Evolutionary conservation across 2,329 filamentous ascomycete genomes (phyloP).

Genomic region (Cytospora paraplurivora): DNA sequence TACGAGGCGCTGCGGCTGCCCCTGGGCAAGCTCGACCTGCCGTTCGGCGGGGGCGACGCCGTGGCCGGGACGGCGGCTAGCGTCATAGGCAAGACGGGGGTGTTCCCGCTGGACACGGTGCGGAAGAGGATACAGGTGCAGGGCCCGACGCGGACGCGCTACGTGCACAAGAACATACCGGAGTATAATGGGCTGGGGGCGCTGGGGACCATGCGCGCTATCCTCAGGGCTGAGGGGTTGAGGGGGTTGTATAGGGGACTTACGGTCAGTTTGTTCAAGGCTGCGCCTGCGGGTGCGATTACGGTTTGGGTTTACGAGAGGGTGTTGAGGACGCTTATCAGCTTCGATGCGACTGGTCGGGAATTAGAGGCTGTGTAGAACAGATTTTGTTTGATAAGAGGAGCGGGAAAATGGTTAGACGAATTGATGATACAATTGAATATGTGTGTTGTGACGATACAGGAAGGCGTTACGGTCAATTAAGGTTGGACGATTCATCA

Average conservation of each 20-base stretch:
- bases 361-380: constrained; percentile 18
- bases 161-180: constrained; percentile 86
- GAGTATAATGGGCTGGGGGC: constrained; percentile 69
- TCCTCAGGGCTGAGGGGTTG: constrained; percentile 72
- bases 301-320: constrained; percentile 96
- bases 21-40: constrained; percentile 57
- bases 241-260: constrained; percentile 86
- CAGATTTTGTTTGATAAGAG: not conserved
- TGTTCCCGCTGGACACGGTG: constrained; percentile 92
- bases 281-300: constrained; percentile 87
- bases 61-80: constrained; percentile 79
- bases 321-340: constrained; percentile 62
- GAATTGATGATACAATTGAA: not conserved
- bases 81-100: constrained; percentile 79
- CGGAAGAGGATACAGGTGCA: constrained; percentile 94
- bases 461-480: no score
- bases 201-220: constrained; percentile 64
- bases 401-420: not conserved
- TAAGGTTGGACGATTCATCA: no score
- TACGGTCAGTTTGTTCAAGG: constrained; percentile 86
- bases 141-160: constrained; percentile 77
- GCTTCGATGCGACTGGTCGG: constrained; percentile 36
- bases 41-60: constrained; percentile 80
- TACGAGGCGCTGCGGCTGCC: constrained; percentile 76
- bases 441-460: no score